Base-by-base conservation (phyloP, 2,329 filamentous ascomycete species). In the Myriosclerotinia scirpicola region DNA sequence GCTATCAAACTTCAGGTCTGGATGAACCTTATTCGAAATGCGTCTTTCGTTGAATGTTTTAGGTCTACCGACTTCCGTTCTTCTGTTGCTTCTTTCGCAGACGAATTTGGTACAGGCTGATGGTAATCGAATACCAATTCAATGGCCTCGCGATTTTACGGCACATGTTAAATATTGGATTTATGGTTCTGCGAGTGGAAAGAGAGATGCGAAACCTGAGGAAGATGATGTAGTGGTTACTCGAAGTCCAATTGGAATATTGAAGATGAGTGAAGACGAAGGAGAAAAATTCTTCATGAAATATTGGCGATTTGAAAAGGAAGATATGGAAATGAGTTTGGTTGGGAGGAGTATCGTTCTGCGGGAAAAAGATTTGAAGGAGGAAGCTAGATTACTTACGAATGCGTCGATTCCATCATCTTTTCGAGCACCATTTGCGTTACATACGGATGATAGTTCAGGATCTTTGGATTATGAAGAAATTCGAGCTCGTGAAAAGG, bases 201-300 rank as follows among this genome's bases (percentile, higher is more conserved):
- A 26, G 11, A 80, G 80, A 42, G 77, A 78, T n/a, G 66, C 79
- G 15, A 75, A 78, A 64, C 76, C 63, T 78, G 52, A 77, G 76
- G 69, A 77, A 79, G 70, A 77, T 73, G 69, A 73, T 82, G 64
- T 76, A 71, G 54, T 68, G 70, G 71, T 76, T 78, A 73, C 71
- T 38, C 65, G 65, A 38, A 77, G 72, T 52, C 89, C 89, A 0
- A 83, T 85, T 1, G 90, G 85, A 0, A 82, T 93, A 65, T 85
- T 85, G 75, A 93, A 93, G 75, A 91, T 93, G 85, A 82, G 86
- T 56, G 81, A 82, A 6, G 87, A 92, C 74, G 84, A 86, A 60
- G 85, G 85, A 68, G 89, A 91, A 75, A 95, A 92, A 82, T 89
- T 94, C 75, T 85, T 88, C 71, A 80, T 88, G 66, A 84, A 90